Percentiles rank a stretch among this genome's conserved stretches.
Evolutionary conservation across 2,329 filamentous ascomycete species (phyloP).

Genomic region (Xylariaceae sp.): DNA sequence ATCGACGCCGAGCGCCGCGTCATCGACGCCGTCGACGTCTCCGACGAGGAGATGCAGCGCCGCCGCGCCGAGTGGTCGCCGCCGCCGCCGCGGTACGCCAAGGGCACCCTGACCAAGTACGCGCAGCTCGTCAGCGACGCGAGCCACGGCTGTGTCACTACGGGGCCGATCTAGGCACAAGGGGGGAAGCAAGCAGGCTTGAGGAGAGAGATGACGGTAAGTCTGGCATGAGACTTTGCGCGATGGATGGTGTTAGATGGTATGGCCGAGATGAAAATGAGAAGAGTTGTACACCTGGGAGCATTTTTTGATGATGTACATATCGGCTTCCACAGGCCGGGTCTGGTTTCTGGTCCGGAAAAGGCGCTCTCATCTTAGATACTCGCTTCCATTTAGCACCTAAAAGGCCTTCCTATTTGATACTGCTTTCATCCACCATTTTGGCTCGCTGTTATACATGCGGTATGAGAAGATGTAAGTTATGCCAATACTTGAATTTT

Average conservation of each 20-base stretch:
- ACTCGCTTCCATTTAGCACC: too few relatives aligned
- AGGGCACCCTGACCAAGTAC: slow-evolving; percentile 66
- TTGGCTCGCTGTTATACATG: too few relatives aligned
- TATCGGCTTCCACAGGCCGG: neutral
- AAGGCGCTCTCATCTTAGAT: neutral
- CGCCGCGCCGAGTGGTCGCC: slow-evolving; percentile 55
- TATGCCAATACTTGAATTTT: too few relatives aligned
- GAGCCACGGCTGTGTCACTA: slow-evolving; percentile 51
- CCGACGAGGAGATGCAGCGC: slow-evolving; percentile 54
- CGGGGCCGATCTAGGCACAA: slow-evolving; percentile 5
- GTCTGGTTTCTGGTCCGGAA: neutral
- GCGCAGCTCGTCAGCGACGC: slow-evolving; percentile 52
- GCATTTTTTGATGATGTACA: too few relatives aligned
- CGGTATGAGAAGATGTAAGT: too few relatives aligned
- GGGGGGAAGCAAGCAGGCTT: slow-evolving; percentile 1
- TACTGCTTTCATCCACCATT: too few relatives aligned
- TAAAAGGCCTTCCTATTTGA: too few relatives aligned
- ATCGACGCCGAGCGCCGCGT: slow-evolving; percentile 73
- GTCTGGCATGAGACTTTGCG: neutral
- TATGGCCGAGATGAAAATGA: too few relatives aligned
- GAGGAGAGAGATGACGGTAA: neutral
- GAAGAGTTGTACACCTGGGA: too few relatives aligned
- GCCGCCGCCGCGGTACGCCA: slow-evolving; percentile 49
- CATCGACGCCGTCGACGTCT: slow-evolving; percentile 60
- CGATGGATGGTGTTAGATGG: too few relatives aligned